These are phyloP conservation scores for Zizania palustris DNA, from an alignment of 202 grass and related monocot species.

Conservation along the genomic window DNA sequence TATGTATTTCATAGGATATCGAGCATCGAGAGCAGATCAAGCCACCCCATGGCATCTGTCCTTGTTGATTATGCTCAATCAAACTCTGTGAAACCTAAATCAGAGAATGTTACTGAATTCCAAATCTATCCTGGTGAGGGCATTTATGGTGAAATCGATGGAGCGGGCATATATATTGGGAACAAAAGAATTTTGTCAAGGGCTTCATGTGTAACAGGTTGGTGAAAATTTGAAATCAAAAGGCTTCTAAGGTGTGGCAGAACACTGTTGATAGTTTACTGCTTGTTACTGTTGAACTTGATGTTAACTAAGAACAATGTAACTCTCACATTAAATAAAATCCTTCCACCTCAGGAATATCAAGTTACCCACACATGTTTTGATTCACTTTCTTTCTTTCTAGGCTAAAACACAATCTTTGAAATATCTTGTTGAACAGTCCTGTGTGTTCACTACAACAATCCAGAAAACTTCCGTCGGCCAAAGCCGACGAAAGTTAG, in stretches of 20 bases:
- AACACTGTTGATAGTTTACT: background rate
- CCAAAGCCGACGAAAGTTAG: no score
- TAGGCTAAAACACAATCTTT: background rate
- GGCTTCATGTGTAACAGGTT: slow-evolving; percentile 76
- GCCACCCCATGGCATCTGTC: slow-evolving; percentile 90
- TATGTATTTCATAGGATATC: slow-evolving; percentile 67
- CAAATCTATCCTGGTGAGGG: slow-evolving; percentile 88
- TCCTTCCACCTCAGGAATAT: background rate
- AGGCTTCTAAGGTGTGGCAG: background rate
- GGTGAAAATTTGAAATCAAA: slow-evolving; percentile 13
- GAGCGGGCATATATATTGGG: slow-evolving; percentile 74
- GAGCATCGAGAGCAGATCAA: slow-evolving; percentile 95
- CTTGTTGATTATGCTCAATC: slow-evolving; percentile 77
- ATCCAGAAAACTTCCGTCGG: no score
- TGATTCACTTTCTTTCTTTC: background rate
- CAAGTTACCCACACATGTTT: background rate
- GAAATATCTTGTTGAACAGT: background rate
- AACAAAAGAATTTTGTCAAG: slow-evolving; percentile 89
- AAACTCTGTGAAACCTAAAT: slow-evolving; percentile 73
- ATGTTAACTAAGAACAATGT: slow-evolving; percentile 16
- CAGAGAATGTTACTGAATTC: slow-evolving; percentile 74
- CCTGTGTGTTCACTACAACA: no score
- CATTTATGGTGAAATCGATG: slow-evolving; percentile 81
- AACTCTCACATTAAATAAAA: background rate
- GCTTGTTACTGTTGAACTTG: background rate